Conservation (phyloP, 2,329 filamentous ascomycete genomes). For the Acrocalymma vagum region DNA sequence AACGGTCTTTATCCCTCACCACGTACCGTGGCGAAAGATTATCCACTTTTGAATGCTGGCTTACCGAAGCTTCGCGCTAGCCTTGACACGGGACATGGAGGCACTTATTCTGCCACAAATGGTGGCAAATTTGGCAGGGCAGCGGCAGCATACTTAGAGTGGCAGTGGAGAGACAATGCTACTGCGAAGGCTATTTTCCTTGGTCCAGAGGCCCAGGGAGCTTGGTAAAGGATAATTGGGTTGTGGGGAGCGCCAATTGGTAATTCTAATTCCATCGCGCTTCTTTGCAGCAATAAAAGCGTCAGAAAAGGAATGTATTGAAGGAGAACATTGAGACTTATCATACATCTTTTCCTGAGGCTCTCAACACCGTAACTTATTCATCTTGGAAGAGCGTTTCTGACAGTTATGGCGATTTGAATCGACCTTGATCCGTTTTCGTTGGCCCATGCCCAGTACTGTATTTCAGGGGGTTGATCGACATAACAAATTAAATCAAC, state of each 20-base stretch:
- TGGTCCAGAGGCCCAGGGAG: constrained; percentile 8
- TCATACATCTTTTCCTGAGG: no score
- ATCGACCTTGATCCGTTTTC: no score
- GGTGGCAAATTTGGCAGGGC: constrained; percentile 22
- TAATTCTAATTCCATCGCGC: no score
- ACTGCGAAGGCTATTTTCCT: constrained; percentile 16
- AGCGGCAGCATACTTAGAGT: constrained; percentile 17
- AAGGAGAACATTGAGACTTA: no score
- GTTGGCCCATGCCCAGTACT: no score
- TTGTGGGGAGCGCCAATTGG: constrained; percentile 13
- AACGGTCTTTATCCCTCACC: background rate
- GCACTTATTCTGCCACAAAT: constrained; percentile 18
- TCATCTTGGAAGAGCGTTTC: no score
- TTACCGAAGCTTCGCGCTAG: constrained; percentile 18
- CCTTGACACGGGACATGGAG: constrained; percentile 19
- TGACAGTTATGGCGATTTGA: no score
- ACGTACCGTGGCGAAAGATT: constrained; percentile 16
- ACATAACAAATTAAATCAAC: no score
- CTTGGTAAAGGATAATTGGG: constrained; percentile 22
- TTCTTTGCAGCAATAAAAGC: no score
- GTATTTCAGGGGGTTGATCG: no score
- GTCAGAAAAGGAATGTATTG: no score
- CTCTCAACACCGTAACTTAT: no score
- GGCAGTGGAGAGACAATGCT: constrained; percentile 16
- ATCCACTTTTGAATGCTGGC: constrained; percentile 9